A percentile compares a stretch with the other conserved stretches of the same genome.
Evolutionary conservation across 2,329 filamentous ascomycete genomes (phyloP).

Genomic region (Penicillium sp.): DNA sequence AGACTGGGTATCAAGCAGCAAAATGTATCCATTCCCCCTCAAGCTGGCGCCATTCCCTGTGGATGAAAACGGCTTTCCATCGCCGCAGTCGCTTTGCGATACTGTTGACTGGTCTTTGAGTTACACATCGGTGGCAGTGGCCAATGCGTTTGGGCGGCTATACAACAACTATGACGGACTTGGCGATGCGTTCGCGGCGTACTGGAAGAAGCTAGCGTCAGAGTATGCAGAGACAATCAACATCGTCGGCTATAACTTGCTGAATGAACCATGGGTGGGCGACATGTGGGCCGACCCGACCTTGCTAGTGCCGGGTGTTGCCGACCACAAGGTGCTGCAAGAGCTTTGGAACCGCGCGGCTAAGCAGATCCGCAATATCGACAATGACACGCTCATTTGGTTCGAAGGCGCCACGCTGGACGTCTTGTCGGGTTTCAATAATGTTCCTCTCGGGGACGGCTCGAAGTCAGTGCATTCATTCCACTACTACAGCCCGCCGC

Average conservation of each 20-base stretch:
- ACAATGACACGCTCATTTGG: not conserved
- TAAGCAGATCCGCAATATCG: not conserved
- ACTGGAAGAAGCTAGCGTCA: slow-evolving; percentile 17
- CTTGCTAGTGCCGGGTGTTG: not conserved
- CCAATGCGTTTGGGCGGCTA: slow-evolving; percentile 18
- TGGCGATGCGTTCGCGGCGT: slow-evolving; percentile 16
- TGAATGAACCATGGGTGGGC: not conserved
- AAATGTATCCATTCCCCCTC: not conserved
- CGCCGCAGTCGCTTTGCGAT: not conserved
- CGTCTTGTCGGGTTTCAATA: slow-evolving; percentile 14
- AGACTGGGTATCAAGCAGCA: not conserved
- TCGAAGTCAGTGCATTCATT: slow-evolving; percentile 20
- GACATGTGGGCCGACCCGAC: not conserved
- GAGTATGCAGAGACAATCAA: slow-evolving; percentile 1
- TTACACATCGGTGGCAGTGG: slow-evolving; percentile 14
- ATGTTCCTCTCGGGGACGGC: slow-evolving; percentile 18
- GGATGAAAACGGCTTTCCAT: not conserved
- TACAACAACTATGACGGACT: slow-evolving; percentile 19
- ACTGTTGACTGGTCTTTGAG: slow-evolving; percentile 3
- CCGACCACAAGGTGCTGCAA: not conserved
- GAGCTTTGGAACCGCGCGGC: not conserved
- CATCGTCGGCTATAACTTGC: not conserved
- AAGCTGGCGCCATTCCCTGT: not conserved
- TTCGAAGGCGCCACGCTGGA: not conserved
- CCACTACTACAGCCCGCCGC: slow-evolving; percentile 17